Evolutionary conservation across 805 yeast species (phyloP), one percentile per base, ranked within the genome.

Genomic region (Ogataea henricii): DNA sequence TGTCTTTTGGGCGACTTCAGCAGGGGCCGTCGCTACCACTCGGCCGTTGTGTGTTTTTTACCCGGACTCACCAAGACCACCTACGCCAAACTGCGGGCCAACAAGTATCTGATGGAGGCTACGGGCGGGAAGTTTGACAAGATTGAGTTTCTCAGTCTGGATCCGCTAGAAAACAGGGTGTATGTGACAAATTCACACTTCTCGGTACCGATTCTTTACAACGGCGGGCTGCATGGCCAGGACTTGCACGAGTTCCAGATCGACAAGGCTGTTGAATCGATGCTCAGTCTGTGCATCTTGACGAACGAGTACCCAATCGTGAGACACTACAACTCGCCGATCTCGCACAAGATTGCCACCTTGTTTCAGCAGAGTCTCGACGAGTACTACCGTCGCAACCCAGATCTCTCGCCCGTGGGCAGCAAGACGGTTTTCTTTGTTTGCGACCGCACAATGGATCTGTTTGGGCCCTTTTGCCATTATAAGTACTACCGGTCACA

Each of bases 401-500:
- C 79, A 3, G 81, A 85, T 49, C 85, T 83, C 61, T 87, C 88
- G 6, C 81, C 82, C 1, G 67, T 70, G 52, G 57, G 56, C 17
- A 59, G 59, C 16, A 62, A 72, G 27, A 78, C 96, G 0, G 74
- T 87, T 0, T 74, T 92, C 54, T 66, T 94, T 27, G 80, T 94
- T 16, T 73, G 87, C 2, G 99, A 94, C 66, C 76, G 99, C 52
- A 77, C 96, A 1, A 63, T 90, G 63, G 99, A 95, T 64, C 71
- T 86, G 41, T 79, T 80, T 58, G 87, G 94, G 6, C 96, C 97
- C 0, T 64, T 94, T 40, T 67, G 91, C 46, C 98, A 94, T 65
- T 96, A 89, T 63, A 89, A 91, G 66, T 80, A 85, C 20, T 94
- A 91, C 66, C 96, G 92, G 67, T 91, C 97, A 4, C 83, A 91